Base-by-base conservation (phyloP, 495 filamentous ascomycete genomes). In the Alectoria sarmentosa region DNA sequence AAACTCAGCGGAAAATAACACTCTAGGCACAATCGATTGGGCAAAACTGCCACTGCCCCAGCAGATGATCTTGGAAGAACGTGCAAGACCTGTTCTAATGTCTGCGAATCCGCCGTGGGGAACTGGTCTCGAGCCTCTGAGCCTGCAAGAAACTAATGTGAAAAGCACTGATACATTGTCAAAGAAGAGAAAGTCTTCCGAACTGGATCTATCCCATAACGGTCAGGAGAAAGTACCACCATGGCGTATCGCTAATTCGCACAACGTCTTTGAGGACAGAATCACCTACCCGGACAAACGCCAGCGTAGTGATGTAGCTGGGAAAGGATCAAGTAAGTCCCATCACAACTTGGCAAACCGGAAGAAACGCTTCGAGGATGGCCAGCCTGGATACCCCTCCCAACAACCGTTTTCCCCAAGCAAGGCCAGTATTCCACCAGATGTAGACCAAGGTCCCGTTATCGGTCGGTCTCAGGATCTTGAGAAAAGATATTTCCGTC, bases 401-500 rank as follows among this genome's bases (percentile, higher is more conserved):
- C 61, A 62, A 44, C 64, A 65, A 19, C 82, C 83, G 28, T 86
- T 85, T 69, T 83, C 78, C 68, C 83, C 85, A 9, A 76, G 82
- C 56, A 84, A 85, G 52, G 73, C 76, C 63, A 79, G 83, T 63
- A 86, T 86, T 19, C 81, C 77, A 37, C 80, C 83, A 37, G 82
- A 86, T 46, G 78, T 83, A 38, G 75, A 79, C 58, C 79, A 83
- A 64, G 94, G 92, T 59, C 92, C 94, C 17, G 84, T 98, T 36
- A 84, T 96, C 54, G 94, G 94, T 65, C 86, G 87, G 41, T 93
- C 87, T 77, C 80, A 90, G 77, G 79, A 79, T n/a, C 77, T 98
- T 59, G 92, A 97, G 77, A 99, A 99, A 79, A 84, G 82, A 68
- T 99, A 96, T 73, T 89, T 98, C 71, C 91, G 94, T 34, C 81